A percentile compares a stretch with the other conserved stretches of the same genome.
Evolutionary conservation across 148 eudicot genomes (phyloP).

Genomic region (Amaranthus palmeri): DNA sequence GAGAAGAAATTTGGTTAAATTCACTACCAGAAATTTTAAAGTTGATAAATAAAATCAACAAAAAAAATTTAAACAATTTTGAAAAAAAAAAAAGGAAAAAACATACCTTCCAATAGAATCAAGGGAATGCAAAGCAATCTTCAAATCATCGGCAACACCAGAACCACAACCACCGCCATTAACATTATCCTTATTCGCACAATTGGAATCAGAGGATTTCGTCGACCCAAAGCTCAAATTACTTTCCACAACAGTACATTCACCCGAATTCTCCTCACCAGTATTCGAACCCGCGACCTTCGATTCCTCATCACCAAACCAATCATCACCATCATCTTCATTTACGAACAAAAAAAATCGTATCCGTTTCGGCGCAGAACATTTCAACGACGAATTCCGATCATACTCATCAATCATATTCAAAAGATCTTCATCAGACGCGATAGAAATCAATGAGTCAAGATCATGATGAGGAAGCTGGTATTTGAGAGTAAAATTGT

Average conservation of each 20-base stretch:
- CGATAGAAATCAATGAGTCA: conserved; percentile 69
- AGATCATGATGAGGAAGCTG: conserved; percentile 82
- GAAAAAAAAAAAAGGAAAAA: background rate
- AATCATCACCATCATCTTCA: conserved; percentile 30
- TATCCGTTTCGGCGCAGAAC: conserved; percentile 47
- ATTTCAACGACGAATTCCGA: conserved; percentile 21
- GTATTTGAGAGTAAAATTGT: conserved; percentile 52
- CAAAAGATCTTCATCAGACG: conserved; percentile 64
- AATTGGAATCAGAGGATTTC: conserved; percentile 53
- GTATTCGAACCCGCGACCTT: conserved; percentile 23
- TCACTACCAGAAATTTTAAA: too few relatives aligned
- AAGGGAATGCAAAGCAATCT: conserved; percentile 37
- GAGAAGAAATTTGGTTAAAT: too few relatives aligned
- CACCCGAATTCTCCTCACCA: conserved; percentile 29
- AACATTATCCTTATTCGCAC: conserved; percentile 46
- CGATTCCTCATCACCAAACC: conserved; percentile 10
- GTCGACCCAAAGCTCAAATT: conserved; percentile 67
- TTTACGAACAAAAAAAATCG: conserved; percentile 61
- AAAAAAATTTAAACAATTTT: background rate
- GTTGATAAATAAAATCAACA: background rate
- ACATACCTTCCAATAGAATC: conserved; percentile 70
- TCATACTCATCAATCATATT: conserved; percentile 86
- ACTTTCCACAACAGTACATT: conserved; percentile 61
- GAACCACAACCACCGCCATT: too few relatives aligned
- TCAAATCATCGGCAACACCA: conserved; percentile 42